Evolutionary conservation across 306 rosid genomes (phyloP), one percentile per base, ranked within the genome.

Genomic region (Senna siamea): DNA sequence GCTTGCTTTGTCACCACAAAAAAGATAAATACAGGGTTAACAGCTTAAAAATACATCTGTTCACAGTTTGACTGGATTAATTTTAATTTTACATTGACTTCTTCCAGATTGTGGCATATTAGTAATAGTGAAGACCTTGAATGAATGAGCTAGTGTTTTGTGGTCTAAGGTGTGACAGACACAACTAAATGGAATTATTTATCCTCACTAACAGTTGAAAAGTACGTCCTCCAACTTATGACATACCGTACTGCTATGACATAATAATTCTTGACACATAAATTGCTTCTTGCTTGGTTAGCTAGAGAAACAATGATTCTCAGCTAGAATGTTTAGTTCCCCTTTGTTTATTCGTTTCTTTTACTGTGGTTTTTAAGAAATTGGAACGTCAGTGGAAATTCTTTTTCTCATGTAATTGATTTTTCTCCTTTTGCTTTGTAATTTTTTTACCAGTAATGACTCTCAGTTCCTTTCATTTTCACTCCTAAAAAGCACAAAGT

Each of bases 151-250:
- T 23, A 38, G 57, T 60, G 32, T 7, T 15, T 46, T 26, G 30
- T 26, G 30, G 30, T 26, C 2, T 60, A 22, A 59, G 38, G 64
- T n/a, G 26, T 56, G 32, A 35, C 38, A 67, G 38, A 47, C 74
- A 56, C 34, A 58, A 30, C 52, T 44, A 32, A 34, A 46, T 54
- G 30, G 41, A 57, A 50, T n/a, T 47, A 0, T 19, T 19, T 23
- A 34, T 47, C 59, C 50, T 67, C 58, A 8, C 32, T 40, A 66
- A 7, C 15, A 17, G 59, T 14, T 43, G 13, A 50, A 22, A 34
- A 12, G 48, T 65, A 4, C 48, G 26, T n/a, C 37, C 58, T 75
- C 66, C 63, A 23, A 51, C 61, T 63, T 74, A 64, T 41, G 73
- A 35, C 35, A 73, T 18, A 61, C n/a, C 12, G 34, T 18, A 20